These are phyloP conservation scores for Xylaria cubensis DNA, from an alignment of 495 filamentous ascomycete species.

Conservation along the genomic window DNA sequence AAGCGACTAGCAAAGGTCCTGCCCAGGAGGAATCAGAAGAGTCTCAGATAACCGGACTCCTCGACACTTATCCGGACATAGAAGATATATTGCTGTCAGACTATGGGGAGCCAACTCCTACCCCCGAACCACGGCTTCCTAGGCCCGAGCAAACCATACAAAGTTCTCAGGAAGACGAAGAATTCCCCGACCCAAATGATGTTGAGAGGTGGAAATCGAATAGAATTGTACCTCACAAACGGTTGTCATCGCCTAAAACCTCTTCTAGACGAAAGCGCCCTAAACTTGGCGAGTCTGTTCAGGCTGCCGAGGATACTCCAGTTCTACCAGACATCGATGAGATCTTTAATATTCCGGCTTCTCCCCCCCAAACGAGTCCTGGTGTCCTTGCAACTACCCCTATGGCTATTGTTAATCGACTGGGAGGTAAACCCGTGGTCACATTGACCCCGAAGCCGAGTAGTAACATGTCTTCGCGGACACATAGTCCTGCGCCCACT, in stretches of 20 bases:
- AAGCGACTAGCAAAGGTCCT: constrained; percentile 37
- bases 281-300: constrained; percentile 30
- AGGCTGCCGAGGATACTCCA: constrained; percentile 23
- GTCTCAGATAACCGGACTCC: constrained; percentile 36
- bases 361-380: constrained; percentile 38
- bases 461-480: constrained; percentile 34
- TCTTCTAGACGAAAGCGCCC: constrained; percentile 33
- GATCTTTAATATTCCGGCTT: constrained; percentile 40
- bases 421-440: constrained; percentile 17
- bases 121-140: constrained; percentile 21
- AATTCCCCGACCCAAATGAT: constrained; percentile 41
- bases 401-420: constrained; percentile 17
- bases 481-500: constrained; percentile 35
- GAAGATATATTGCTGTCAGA: constrained; percentile 38
- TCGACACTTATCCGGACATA: constrained; percentile 27
- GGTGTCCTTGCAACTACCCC: constrained; percentile 30
- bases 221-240: constrained; percentile 28
- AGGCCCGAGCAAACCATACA: constrained; percentile 22
- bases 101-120: constrained; percentile 22
- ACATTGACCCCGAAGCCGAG: constrained; percentile 34
- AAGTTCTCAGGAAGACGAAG: constrained; percentile 39
- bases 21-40: constrained; percentile 37
- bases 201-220: constrained; percentile 37
- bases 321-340: constrained; percentile 3
- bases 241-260: constrained; percentile 34